Evolutionary conservation across 768 basidiomycete species (phyloP), one percentile per base, ranked within the genome.

Genomic region (Mrakia hoshinonis): DNA sequence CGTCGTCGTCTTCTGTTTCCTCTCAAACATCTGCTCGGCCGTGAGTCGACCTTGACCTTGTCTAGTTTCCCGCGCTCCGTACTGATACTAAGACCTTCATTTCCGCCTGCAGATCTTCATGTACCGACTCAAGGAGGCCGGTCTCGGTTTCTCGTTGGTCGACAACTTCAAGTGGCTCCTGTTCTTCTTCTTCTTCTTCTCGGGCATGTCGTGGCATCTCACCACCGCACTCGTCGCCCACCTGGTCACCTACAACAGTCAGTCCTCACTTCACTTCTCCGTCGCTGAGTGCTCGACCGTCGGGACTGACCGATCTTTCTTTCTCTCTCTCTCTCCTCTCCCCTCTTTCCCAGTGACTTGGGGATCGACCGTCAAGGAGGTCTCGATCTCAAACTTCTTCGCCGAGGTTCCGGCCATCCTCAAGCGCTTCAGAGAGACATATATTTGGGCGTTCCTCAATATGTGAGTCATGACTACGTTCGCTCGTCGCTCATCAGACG

Each of bases 111-210:
- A 60, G 61, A 74, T 79, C 69, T 78, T 79, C 74, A 76, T 77
- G 74, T 79, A 79, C 68, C 78, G 79, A 52, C 74, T 79, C 22
- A 79, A 78, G 67, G 75, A 77, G 70, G 77, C 78, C 52, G 74
- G 75, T 29, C 73, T 79, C 47, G 79, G 79, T 52, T 76, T 76
- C 67, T 75, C 77, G 5, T 69, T 79, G 54, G 68, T 77, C 18
- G 51, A 54, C 38, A 68, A 68, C 67, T 66, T 66, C 64, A 66
- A 66, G 46, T 66, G 64, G 64, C 48, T 66, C 1, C 43, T 34
- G 11, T 60, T 70, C 51, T 70, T 69, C 66, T 54, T 68, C 51
- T 68, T 67, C 73, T 55, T 66, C 54, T 73, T 70, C 54, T 66
- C 63, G 47, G 73, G 61, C 15, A 69, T 69, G 55, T 63, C 67